These are phyloP conservation scores for Phytophthora melonis DNA, from an alignment of 352 stramenopile genomes.

Conservation along the genomic window DNA sequence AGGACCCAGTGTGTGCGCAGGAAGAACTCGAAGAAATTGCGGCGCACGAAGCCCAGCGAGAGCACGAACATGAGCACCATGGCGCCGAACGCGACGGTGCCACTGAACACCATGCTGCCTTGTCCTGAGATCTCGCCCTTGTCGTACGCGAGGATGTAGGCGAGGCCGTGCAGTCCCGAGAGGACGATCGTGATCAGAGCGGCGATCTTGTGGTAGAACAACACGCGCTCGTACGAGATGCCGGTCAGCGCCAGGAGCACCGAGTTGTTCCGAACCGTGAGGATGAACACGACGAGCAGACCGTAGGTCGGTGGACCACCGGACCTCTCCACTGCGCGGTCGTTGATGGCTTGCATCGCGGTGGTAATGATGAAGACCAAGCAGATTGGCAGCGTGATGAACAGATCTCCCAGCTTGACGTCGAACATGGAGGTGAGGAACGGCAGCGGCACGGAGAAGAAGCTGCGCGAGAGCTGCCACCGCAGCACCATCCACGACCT, in stretches of 20 bases:
- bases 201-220: conserved; percentile 64
- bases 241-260: conserved; percentile 51
- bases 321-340: conserved; percentile 20
- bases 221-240: conserved; percentile 57
- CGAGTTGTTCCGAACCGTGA: conserved; percentile 63
- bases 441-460: conserved; percentile 43
- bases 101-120: conserved; percentile 36
- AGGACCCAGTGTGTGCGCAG: conserved; percentile 59
- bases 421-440: conserved; percentile 41
- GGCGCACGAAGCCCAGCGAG: conserved; percentile 49
- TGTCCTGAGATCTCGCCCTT: conserved; percentile 32
- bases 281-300: conserved; percentile 49
- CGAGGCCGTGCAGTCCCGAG: conserved; percentile 48
- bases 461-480: conserved; percentile 32
- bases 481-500: conserved; percentile 39
- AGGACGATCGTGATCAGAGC: conserved; percentile 47
- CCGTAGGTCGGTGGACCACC: conserved; percentile 39
- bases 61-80: conserved; percentile 48
- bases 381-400: conserved; percentile 41
- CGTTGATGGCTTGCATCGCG: conserved; percentile 19
- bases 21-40: conserved; percentile 66
- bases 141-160: conserved; percentile 45
- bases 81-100: conserved; percentile 34
- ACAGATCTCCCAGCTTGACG: conserved; percentile 48
- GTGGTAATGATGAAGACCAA: conserved; percentile 31